phyloP scores from a whole-genome alignment of 305 asterid species.

The Withania somnifera region DNA sequence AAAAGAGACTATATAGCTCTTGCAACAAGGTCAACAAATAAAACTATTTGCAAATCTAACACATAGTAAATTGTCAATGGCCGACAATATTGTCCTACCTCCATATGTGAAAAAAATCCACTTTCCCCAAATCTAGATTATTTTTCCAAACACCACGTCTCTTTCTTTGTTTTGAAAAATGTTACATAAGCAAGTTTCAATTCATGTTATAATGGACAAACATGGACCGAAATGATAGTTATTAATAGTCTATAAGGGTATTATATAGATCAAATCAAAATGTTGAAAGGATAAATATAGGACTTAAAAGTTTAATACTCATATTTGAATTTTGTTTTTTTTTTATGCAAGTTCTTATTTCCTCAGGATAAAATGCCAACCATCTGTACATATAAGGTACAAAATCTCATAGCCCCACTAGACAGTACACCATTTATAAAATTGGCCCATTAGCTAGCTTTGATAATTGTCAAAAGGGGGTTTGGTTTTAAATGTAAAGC shows the following conservation, averaged over 20 bases:
- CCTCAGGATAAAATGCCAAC: slow-evolving; percentile 21
- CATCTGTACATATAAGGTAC: slow-evolving; percentile 12
- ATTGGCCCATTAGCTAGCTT: background rate
- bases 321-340: background rate
- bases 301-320: background rate
- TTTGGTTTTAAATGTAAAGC: slow-evolving; percentile 23
- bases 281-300: background rate
- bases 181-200: background rate
- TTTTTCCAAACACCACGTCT: slow-evolving; percentile 14
- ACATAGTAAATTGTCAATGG: slow-evolving; percentile 3
- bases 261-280: too few species aligned
- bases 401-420: slow-evolving; percentile 1
- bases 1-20: background rate
- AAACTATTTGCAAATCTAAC: slow-evolving; percentile 2
- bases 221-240: background rate
- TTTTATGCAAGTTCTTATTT: background rate
- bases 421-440: background rate
- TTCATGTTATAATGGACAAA: background rate
- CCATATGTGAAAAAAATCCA: slow-evolving; percentile 37
- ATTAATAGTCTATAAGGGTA: too few species aligned
- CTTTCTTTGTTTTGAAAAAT: slow-evolving; percentile 19
- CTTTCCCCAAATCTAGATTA: background rate
- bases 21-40: slow-evolving; percentile 10
- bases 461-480: background rate
- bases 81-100: slow-evolving; percentile 22